Evolutionary conservation across 495 filamentous ascomycete species (phyloP).

Genomic region (Schizothecium vesticola): DNA sequence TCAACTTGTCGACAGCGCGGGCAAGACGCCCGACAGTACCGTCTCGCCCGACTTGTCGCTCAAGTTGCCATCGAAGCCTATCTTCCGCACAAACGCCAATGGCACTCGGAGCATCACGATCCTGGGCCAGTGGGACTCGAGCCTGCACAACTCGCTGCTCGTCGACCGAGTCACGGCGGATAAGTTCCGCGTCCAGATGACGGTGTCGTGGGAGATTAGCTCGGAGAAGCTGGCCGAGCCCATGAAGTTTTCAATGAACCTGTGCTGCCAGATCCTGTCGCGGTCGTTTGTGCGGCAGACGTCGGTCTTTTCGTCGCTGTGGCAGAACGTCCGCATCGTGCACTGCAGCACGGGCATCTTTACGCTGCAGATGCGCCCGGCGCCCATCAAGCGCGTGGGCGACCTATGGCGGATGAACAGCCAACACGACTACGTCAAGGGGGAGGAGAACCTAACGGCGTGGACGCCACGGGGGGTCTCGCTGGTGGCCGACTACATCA

Average conservation of each 20-base stretch:
- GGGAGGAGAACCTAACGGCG: constrained; percentile 74
- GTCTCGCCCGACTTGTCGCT: constrained; percentile 68
- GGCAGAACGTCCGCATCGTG: constrained; percentile 76
- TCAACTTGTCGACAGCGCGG: constrained; percentile 74
- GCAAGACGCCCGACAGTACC: constrained; percentile 73
- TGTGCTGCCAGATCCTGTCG: constrained; percentile 76
- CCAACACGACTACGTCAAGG: constrained; percentile 87
- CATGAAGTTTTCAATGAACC: constrained; percentile 75
- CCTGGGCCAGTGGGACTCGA: constrained; percentile 92
- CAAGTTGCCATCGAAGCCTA: constrained; percentile 67
- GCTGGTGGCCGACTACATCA: constrained; percentile 76
- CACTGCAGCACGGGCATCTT: constrained; percentile 83
- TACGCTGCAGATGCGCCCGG: constrained; percentile 75
- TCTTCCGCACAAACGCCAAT: constrained; percentile 75
- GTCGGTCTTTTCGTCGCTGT: constrained; percentile 81
- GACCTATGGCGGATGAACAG: constrained; percentile 98
- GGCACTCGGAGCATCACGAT: constrained; percentile 86
- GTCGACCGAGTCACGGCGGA: constrained; percentile 86
- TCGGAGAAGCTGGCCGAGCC: constrained; percentile 73
- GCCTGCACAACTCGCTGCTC: constrained; percentile 79
- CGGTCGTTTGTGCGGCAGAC: constrained; percentile 78
- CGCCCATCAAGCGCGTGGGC: constrained; percentile 81
- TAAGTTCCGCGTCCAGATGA: constrained; percentile 85
- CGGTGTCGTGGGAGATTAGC: constrained; percentile 73
- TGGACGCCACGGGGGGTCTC: constrained; percentile 90